These are phyloP conservation scores for Cyanidioschyzon merolae DNA, from an alignment of 23 red algal species.

Conservation along the genomic window DNA sequence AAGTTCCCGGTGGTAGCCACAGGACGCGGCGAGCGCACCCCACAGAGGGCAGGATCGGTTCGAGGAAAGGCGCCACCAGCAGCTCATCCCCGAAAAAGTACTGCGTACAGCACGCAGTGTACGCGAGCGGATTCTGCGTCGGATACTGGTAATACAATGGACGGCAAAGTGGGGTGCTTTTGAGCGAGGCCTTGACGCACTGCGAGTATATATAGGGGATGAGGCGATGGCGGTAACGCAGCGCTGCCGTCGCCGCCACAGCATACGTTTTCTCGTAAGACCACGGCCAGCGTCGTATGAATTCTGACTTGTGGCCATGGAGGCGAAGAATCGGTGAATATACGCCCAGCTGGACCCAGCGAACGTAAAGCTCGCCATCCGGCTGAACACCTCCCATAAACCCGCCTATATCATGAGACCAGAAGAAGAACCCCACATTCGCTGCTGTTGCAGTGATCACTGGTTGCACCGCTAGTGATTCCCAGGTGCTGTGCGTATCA, in stretches of 20 bases:
- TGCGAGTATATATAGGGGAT: conserved; percentile 22
- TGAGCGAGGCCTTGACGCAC: not conserved
- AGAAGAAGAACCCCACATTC: conserved; percentile 27
- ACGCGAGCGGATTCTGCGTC: not conserved
- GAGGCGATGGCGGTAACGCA: conserved; percentile 17
- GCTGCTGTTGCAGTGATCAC: conserved; percentile 17
- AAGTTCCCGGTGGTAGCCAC: conserved; percentile 18
- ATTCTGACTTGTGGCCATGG: conserved; percentile 22
- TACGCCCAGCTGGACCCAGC: conserved; percentile 30
- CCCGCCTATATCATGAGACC: conserved; percentile 30
- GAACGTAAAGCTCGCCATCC: conserved; percentile 18
- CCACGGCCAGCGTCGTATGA: conserved; percentile 22
- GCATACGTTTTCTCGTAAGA: not conserved
- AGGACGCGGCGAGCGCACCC: conserved; percentile 13
- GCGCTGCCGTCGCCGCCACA: not conserved
- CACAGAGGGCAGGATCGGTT: not conserved
- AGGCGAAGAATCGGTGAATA: conserved; percentile 30
- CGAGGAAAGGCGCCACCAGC: conserved; percentile 26
- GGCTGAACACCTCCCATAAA: conserved; percentile 22
- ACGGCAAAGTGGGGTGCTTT: conserved; percentile 7
- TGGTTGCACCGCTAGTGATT: conserved; percentile 22
- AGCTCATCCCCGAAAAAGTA: conserved; percentile 21
- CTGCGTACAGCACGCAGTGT: conserved; percentile 17
- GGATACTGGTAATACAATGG: conserved; percentile 21
- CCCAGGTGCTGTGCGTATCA: conserved; percentile 31